Base-by-base conservation (phyloP, 305 asterid species). In the Coffea humblotiana region DNA sequence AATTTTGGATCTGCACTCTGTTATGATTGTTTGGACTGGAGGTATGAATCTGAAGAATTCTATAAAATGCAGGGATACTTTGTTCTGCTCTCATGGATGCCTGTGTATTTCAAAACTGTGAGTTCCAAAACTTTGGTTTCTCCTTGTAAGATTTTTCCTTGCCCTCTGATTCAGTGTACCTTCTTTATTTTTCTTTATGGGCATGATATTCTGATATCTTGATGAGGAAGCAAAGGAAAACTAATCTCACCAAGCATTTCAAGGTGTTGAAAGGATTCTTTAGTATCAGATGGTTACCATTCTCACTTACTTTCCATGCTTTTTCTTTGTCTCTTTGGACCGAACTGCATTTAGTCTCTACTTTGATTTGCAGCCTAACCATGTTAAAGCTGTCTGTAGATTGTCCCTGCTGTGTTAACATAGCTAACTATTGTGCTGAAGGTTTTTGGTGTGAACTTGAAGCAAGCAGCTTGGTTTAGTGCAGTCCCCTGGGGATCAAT, bases 381-480 rank as follows among this genome's bases (percentile, higher is more conserved):
- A 49, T 68, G 29, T 29, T n/a, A 8, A 51, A 71, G 71, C 71
- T 60, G 40, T 60, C 4, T 23, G 43, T 18, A 18, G 23, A 21
- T 68, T 27, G 32, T 45, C 37, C 12, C 12, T 2, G 29, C 21
- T 45, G n/a, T 19, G 21, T 48, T 82, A 35, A 77, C 63, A 40
- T 51, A 19, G 25, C 19, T 67, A n/a, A 14, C 52, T 19, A 27
- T 75, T n/a, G 49, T 66, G 73, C 71, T 69, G 67, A 72, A 93
- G 99, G 99, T 95, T 78, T 95, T 90, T 72, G 86, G 80, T 78
- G 98, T 95, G 85, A 95, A 95, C 90, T 86, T 95, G 91, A 90
- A 88, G 86, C 97, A 95, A 87, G 99, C 99, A 48, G 99, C 99
- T 69, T 95, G 99, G 99, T 95, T 95, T 79, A 95, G 99, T 81